Evolutionary conservation across 2,329 filamentous ascomycete species (phyloP), one percentile per base, ranked within the genome.

Genomic region (Tympanopsis confertula): DNA sequence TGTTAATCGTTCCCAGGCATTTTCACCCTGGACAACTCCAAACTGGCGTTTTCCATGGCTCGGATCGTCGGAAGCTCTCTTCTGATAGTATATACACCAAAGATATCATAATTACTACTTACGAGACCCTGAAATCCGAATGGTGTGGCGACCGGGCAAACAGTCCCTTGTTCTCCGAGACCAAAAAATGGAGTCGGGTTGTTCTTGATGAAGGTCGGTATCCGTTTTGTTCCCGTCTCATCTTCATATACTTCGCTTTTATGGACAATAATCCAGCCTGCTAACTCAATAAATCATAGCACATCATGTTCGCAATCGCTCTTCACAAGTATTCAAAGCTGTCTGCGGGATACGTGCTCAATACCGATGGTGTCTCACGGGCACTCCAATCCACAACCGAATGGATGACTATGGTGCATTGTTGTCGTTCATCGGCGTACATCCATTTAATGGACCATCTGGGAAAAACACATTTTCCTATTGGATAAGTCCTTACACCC

Each of bases 331-430:
- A 5, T 60, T 58, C 22, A 41, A 44, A 14, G 56, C 57, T 0
- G 46, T 48, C 4, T 47, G 41, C 30, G 41, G 40, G 5, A 39
- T 57, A 13, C 40, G 38, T 3, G 49, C 57, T 1, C 26, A 37
- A 1, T 43, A 48, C 18, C 48, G 58, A 2, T 64, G 60, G 61
- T 62, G 58, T 37, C 45, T 64, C 3, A 63, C 57, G 0, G 61
- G 59, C 5, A 64, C 61, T 1, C 61, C 60, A 0, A 58, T 64
- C 2, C 57, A 62, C 3, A 63, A 65, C 36, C 48, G 47, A 0
- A 46, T 66, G 0, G 54, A 63, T 15, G 60, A 65, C 41, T 58
- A 54, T 18, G 59, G 56, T 0, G 47, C 59, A 0, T 45, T 66
- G 0, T 40, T 63, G 0, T 38, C 38, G 13, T 63, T 63, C 35